These are phyloP conservation scores for Pisolithus thermaeus DNA, from an alignment of 1,284 basidiomycete genomes.

Conservation along the genomic window DNA sequence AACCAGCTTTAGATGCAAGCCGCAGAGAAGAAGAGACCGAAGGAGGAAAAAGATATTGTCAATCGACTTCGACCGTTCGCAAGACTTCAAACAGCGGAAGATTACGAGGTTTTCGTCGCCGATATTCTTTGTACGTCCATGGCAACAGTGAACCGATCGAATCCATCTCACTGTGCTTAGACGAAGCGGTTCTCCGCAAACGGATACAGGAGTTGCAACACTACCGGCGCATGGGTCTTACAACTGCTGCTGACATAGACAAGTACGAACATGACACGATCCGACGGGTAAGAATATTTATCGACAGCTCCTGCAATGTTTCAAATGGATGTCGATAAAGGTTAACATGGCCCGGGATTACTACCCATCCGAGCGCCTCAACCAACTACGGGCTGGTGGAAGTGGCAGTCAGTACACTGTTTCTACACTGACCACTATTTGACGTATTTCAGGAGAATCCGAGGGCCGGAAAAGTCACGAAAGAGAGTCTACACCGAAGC, in stretches of 20 bases:
- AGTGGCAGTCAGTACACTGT: constrained; percentile 42
- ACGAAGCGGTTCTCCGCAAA: constrained; percentile 81
- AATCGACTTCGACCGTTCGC: constrained; percentile 91
- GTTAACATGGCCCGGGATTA: constrained; percentile 51
- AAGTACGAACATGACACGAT: constrained; percentile 75
- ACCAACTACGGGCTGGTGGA: constrained; percentile 37
- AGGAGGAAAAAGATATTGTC: constrained; percentile 90
- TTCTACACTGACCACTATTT: background rate
- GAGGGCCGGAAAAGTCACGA: constrained; percentile 55
- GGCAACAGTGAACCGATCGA: background rate
- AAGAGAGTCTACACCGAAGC: constrained; percentile 52
- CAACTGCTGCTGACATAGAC: constrained; percentile 80
- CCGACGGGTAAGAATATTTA: constrained; percentile 54
- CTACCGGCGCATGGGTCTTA: constrained; percentile 80
- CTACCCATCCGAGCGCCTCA: constrained; percentile 45
- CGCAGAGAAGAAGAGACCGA: constrained; percentile 82
- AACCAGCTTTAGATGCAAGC: constrained; percentile 67
- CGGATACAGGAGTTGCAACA: constrained; percentile 86
- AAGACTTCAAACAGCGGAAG: constrained; percentile 85
- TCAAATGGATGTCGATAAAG: constrained; percentile 52
- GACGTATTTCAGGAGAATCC: constrained; percentile 31
- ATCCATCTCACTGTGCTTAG: constrained; percentile 34
- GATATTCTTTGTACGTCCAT: constrained; percentile 77
- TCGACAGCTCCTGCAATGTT: background rate
- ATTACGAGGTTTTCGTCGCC: constrained; percentile 86